phyloP scores from a whole-genome alignment of 352 stramenopile genomes.

The Globisporangium ultimum region DNA sequence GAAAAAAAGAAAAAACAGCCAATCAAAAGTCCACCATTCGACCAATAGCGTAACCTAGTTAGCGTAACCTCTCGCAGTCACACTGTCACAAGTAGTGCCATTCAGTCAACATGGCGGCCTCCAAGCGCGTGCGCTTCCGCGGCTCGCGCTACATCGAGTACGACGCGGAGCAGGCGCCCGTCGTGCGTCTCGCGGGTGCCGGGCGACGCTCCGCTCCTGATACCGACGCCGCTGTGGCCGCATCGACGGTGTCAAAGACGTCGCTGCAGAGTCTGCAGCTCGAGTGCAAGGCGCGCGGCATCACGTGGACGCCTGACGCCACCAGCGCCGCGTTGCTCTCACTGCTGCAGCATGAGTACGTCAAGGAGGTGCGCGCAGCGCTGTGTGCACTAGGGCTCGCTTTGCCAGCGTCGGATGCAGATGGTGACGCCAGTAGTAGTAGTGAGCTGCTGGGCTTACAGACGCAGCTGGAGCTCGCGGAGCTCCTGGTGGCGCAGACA shows the following conservation, averaged over 20 bases:
- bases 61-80: too few species aligned
- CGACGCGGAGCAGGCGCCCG: conserved; percentile 37
- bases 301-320: conserved; percentile 9
- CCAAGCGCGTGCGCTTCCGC: conserved; percentile 39
- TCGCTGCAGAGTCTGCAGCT: conserved; percentile 20
- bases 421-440: background rate
- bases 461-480: conserved; percentile 36
- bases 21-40: too few species aligned
- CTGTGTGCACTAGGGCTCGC: conserved; percentile 33
- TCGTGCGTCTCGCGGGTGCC: conserved; percentile 33
- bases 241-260: background rate
- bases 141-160: conserved; percentile 63
- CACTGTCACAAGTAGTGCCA: too few species aligned
- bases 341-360: conserved; percentile 25
- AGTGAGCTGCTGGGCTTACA: conserved; percentile 13
- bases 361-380: conserved; percentile 26
- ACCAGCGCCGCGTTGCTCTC: conserved; percentile 3
- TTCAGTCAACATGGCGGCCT: too few species aligned
- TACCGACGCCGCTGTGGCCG: too few species aligned
- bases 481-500: conserved; percentile 35
- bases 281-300: conserved; percentile 41
- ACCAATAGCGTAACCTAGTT: too few species aligned
- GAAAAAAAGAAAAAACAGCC: too few species aligned
- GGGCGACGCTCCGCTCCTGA: background rate
- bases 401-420: conserved; percentile 19